These are phyloP conservation scores for Colletotrichum sublineola DNA, from an alignment of 2,329 filamentous ascomycete genomes.

Conservation along the genomic window DNA sequence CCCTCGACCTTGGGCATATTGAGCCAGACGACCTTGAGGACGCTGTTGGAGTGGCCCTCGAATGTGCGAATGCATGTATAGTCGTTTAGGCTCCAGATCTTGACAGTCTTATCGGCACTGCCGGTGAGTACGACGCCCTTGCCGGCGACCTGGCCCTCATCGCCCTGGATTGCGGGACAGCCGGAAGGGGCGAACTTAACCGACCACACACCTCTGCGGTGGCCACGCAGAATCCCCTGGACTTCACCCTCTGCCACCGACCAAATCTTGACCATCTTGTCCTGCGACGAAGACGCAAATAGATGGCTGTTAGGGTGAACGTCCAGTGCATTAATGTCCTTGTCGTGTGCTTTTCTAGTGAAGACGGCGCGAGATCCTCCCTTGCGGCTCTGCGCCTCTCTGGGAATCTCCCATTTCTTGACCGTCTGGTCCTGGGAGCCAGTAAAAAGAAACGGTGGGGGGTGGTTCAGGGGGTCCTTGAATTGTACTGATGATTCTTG, in stretches of 20 bases:
- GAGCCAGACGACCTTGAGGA: conserved; percentile 94
- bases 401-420: conserved; percentile 90
- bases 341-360: conserved; percentile 96
- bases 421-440: conserved; percentile 96
- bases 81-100: conserved; percentile 92
- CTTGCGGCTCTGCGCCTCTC: conserved; percentile 61
- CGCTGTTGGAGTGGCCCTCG: conserved; percentile 95
- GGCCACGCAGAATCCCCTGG: conserved; percentile 90
- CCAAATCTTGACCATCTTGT: conserved; percentile 98
- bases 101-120: conserved; percentile 95
- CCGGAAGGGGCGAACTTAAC: conserved; percentile 88
- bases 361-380: conserved; percentile 77
- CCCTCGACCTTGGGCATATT: conserved; percentile 63
- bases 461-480: conserved; percentile 80
- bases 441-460: conserved; percentile 87
- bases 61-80: conserved; percentile 95
- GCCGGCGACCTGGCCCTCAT: conserved; percentile 78
- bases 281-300: conserved; percentile 96
- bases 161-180: conserved; percentile 79
- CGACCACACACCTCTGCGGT: conserved; percentile 96
- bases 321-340: conserved; percentile 97
- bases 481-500: conserved; percentile 77
- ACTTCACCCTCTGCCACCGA: conserved; percentile 90
- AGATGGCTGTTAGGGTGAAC: conserved; percentile 80
- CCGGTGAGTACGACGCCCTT: conserved; percentile 90